Percentiles rank a stretch among this genome's conserved stretches.
These are phyloP conservation scores for Lactarius indigo DNA, from an alignment of 768 basidiomycete species.

Conservation along the genomic window DNA sequence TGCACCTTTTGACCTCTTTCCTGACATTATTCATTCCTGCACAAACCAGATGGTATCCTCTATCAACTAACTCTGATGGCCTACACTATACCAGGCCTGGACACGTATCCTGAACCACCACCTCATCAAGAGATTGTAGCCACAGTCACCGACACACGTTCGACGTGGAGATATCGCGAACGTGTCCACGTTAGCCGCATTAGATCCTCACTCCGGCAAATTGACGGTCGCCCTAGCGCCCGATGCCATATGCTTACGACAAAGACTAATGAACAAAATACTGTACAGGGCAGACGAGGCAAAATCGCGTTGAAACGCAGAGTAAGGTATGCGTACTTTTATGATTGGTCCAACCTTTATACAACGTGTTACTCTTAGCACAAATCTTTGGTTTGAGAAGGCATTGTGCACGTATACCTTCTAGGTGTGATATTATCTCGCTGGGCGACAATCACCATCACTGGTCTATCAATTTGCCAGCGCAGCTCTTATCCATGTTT, in stretches of 20 bases:
- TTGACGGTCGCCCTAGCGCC: background rate
- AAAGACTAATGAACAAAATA: background rate
- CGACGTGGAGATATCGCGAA: background rate
- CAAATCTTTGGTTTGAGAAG: background rate
- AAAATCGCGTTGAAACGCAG: background rate
- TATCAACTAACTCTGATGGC: slow-evolving; percentile 10
- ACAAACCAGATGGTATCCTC: slow-evolving; percentile 3
- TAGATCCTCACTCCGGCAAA: background rate
- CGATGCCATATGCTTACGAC: background rate
- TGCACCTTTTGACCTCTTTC: background rate
- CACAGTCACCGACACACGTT: slow-evolving; percentile 6
- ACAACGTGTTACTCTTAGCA: background rate
- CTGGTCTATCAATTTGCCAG: background rate
- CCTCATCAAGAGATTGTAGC: background rate
- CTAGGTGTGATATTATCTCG: background rate
- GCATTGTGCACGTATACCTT: background rate
- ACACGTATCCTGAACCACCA: background rate
- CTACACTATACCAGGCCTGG: background rate
- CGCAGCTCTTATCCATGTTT: background rate
- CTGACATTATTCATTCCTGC: background rate
- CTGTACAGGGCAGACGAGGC: background rate
- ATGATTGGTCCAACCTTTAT: slow-evolving; percentile 1
- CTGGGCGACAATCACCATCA: background rate
- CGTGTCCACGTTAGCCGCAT: background rate
- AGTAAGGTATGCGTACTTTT: background rate